These are phyloP conservation scores for Neltuma alba DNA, from an alignment of 306 rosid genomes.

Conservation along the genomic window DNA sequence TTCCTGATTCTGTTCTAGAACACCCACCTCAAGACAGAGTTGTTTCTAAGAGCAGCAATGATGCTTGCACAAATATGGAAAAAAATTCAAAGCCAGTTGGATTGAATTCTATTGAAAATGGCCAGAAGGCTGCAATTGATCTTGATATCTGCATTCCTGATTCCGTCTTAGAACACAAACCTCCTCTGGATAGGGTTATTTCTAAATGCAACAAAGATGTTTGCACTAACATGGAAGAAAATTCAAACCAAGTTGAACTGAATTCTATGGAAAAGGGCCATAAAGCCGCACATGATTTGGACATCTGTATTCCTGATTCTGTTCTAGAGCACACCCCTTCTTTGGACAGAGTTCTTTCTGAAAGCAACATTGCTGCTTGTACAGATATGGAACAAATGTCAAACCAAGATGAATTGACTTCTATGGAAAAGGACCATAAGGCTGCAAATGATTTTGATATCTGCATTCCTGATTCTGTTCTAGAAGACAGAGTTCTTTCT, in stretches of 20 bases:
- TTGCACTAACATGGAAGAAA: constrained; percentile 34
- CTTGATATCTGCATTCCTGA: constrained; percentile 38
- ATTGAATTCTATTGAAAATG: constrained; percentile 38
- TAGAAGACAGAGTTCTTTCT: constrained; percentile 38
- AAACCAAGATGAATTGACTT: constrained; percentile 34
- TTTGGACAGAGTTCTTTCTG: constrained; percentile 39
- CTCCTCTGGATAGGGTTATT: constrained; percentile 38
- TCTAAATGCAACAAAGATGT: constrained; percentile 42
- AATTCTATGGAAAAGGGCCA: constrained; percentile 32
- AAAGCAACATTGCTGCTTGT: constrained; percentile 38
- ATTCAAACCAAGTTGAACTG: constrained; percentile 29
- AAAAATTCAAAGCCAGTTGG: constrained; percentile 34
- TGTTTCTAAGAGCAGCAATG: constrained; percentile 42
- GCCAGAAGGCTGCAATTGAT: constrained; percentile 37
- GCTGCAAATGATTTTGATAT: constrained; percentile 38
- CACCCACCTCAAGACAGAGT: constrained; percentile 38
- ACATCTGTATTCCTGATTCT: constrained; percentile 43
- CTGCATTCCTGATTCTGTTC: constrained; percentile 46
- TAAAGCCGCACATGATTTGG: constrained; percentile 20
- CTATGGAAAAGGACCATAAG: constrained; percentile 36
- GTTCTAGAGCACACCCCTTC: constrained; percentile 39
- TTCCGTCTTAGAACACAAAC: constrained; percentile 41
- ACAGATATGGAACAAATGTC: constrained; percentile 32
- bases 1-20: constrained; percentile 45
- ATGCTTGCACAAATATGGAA: constrained; percentile 33